Evolutionary conservation across 2,329 filamentous ascomycete species (phyloP).

Genomic region (Apiospora malaysiana): DNA sequence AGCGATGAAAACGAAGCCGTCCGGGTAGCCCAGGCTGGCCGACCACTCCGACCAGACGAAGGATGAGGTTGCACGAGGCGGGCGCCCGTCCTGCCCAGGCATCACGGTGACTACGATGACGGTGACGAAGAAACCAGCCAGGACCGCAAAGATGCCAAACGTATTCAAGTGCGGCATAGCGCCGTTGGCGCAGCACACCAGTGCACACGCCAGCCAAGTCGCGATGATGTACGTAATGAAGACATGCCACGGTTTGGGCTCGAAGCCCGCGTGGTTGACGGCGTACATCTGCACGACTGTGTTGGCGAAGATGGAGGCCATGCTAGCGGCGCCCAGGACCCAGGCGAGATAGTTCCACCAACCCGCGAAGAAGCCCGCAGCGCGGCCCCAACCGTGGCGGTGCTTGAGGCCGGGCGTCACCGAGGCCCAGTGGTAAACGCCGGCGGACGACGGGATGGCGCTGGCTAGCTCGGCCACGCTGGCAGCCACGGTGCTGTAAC

Average conservation of each 20-base stretch:
- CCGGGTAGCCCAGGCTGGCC: conserved; percentile 48
- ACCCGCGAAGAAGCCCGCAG: conserved; percentile 52
- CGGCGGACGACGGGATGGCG: conserved; percentile 65
- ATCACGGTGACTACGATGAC: conserved; percentile 61
- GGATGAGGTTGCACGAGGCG: conserved; percentile 37
- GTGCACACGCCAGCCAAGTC: conserved; percentile 46
- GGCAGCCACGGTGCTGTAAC: conserved; percentile 64
- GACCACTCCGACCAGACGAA: conserved; percentile 50
- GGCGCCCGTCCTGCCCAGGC: conserved; percentile 41
- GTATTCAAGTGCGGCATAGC: conserved; percentile 58
- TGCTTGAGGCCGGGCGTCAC: conserved; percentile 55
- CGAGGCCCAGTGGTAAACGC: conserved; percentile 67
- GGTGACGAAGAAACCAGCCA: conserved; percentile 60
- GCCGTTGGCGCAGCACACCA: conserved; percentile 60
- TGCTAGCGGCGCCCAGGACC: conserved; percentile 46
- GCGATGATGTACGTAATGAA: conserved; percentile 49
- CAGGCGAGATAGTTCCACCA: conserved; percentile 54
- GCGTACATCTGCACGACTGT: conserved; percentile 51
- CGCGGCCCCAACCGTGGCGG: conserved; percentile 52
- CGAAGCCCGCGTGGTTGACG: conserved; percentile 46
- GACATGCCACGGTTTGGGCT: conserved; percentile 47
- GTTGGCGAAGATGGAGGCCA: conserved; percentile 48
- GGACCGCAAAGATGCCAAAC: conserved; percentile 57
- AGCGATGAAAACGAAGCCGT: conserved; percentile 47
- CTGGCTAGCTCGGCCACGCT: conserved; percentile 66